Base-by-base conservation (phyloP, 2,329 filamentous ascomycete species). In the Phialophora chinensis region DNA sequence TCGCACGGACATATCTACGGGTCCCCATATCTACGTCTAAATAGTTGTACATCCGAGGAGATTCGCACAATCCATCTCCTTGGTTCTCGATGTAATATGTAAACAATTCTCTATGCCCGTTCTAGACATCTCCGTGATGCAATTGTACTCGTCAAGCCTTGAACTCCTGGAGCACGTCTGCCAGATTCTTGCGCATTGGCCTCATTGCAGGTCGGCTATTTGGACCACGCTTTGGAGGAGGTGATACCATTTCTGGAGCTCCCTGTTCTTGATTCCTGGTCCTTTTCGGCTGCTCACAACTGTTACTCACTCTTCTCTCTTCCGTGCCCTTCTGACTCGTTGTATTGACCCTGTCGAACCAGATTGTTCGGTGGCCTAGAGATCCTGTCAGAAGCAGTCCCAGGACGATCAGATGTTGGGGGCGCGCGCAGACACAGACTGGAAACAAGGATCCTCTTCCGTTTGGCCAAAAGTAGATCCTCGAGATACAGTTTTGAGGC, bases 331-430 rank as follows among this genome's bases (percentile, higher is more conserved):
- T 58, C 38, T 50, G 38, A 5, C 52, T 33, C 17, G 33, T 47
- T 27, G 60, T 68, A 53, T 64, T 66, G 52, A 64, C 38, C 29
- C 67, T 72, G 31, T 73, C 71, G 27, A 73, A 68, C n/a, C 66
- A 68, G 25, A 73, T 71, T 4, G 72, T 73, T 33, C 71, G 71
- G 69, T 27, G 53, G 23, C 27, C 20, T 29, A 53, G 20, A 53
- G 23, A 27, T 11, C 11, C 11, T 23, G 49, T 53, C 23, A 53
- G 49, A 53, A 44, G 17, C 4, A 42, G 17, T 6, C 6, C 14
- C 49, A 53, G 20, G 27, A 53, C 5, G 49, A n/a, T 17, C 14
- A 42, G 14, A 17, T 42, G 14, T n/a, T 42, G 38, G 38, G 38
- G 17, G 6, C 38, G 5, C 17, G 6, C 6, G 17, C 38, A n/a